phyloP scores from a whole-genome alignment of 345 rosid species.

The Noccaea bulbosa region DNA sequence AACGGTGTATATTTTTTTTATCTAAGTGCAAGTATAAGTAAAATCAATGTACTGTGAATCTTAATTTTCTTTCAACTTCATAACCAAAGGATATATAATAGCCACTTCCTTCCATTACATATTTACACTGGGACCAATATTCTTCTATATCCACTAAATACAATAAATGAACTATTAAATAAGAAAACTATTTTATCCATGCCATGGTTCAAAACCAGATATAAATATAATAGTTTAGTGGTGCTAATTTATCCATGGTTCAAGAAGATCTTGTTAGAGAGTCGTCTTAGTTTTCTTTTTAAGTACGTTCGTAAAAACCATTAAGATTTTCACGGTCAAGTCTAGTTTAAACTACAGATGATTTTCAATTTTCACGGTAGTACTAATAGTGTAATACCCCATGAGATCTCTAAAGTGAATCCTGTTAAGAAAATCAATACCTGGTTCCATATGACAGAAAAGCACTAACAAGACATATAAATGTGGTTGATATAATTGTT shows the following conservation, averaged over 20 bases:
- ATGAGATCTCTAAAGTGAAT: neutral
- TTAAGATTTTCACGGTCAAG: neutral
- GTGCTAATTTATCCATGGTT: neutral
- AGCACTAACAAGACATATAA: conserved; percentile 31
- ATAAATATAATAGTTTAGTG: neutral
- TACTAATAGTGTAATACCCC: too few species aligned
- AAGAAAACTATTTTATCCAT: too few species aligned
- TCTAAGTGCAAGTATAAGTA: neutral
- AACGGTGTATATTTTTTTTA: neutral
- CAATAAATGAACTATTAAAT: neutral
- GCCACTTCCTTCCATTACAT: conserved; percentile 26
- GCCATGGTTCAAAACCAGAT: neutral
- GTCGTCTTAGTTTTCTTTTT: too few species aligned
- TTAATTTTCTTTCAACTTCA: conserved; percentile 13
- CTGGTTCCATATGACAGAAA: conserved; percentile 2
- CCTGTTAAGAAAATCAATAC: neutral
- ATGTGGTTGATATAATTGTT: conserved; percentile 28
- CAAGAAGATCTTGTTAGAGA: neutral
- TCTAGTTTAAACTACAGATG: neutral
- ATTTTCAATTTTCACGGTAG: neutral
- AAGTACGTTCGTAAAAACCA: too few species aligned
- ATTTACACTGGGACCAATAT: too few species aligned
- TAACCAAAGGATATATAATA: conserved; percentile 29
- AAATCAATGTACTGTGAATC: conserved; percentile 1
- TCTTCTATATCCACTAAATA: too few species aligned